Evolutionary conservation across 371 early-diverging fungal species (phyloP), one percentile per base, ranked within the genome.

Genomic region (Mortierella sp.): DNA sequence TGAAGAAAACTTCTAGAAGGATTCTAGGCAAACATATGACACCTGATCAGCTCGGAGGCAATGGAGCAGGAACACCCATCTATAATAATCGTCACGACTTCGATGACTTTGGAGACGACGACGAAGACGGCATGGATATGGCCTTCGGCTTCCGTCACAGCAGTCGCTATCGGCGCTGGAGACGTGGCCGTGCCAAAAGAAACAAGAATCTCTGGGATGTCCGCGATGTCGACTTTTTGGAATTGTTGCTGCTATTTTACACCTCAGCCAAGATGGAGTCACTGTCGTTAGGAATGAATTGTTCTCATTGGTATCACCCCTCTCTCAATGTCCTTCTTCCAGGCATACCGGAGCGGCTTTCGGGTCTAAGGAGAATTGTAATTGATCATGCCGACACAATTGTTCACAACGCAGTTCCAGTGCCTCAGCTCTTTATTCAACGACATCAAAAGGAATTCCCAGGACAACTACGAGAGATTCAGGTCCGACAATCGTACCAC

Each of bases 361-460:
- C 75, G 26, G 65, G 75, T n/a, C 69, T 75, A 5, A 56, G 64
- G 5, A 34, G 75, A 42, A 68, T 75, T 49, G 75, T 68, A 47
- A 75, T 75, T 34, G 64, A 75, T 42, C 69, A 68, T 55, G 68
- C 68, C 31, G 74, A 66, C 28, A 73, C 67, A 0, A 61, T 67
- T 26, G 55, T 61, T 29, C 67, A 61, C 43, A 67, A 62, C 15
- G 64, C 68, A 12, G 32, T 59, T 3, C 65, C 75, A 3, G 61
- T 75, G 1, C 75, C 75, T 4, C 75, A 75, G 32, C 34, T 54
- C 8, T 75, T 75, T 47, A 75, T 75, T 49, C 54, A 55, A 29
- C 68, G 75, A 7, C 75, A 75, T 22, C 75, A 75, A 42, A 59
- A 68, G 31, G 69, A 65, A n/a, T 75, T 68, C 23, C 75, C 75